Evolutionary conservation across 139 green algal species (phyloP), one percentile per base, ranked within the genome.

Genomic region (Asterochloris sp.): DNA sequence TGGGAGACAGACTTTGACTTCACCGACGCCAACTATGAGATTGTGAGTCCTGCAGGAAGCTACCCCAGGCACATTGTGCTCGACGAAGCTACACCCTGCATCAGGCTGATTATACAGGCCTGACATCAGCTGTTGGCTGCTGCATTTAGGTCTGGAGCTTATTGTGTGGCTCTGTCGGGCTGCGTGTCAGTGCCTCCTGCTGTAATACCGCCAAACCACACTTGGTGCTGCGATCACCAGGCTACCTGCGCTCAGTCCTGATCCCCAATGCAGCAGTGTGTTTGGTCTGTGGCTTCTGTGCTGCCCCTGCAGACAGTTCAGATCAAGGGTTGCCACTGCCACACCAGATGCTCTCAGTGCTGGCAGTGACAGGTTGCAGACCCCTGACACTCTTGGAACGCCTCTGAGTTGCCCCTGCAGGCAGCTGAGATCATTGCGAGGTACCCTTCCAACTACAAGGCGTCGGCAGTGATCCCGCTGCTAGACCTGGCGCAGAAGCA

Each of bases 401-500:
- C 16, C 74, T 19, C 23, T 54, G 71, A 15, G 62, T 61, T 74
- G 78, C 10, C 9, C 38, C 13, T 83, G 69, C 84, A 88, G 78
- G 89, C 90, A 9, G 86, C 92, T 16, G 90, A 97, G 60, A 94
- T 98, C 76, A 90, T 98, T 27, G 85, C 88, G 0, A 84, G 89
- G 11, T 99, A 99, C 85, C 97, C 97, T 13, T 81, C 88, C 26
- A 99, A 99, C 89, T 99, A 98, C 88, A 98, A 98, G 89, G 85
- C 88, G 29, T 95, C 88, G 14, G 97, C 96, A 0, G 83, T 96
- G 64, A 99, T 99, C 79, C 97, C 97, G 8, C 78, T 99, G 67
- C 91, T 99, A 23, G 95, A 99, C 83, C 74, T 99, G 24, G 97
- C 96, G n/a, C 97, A 99, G 90, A 94, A 99, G 86, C 94, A 99